These are phyloP conservation scores for Camellia lanceoleosa DNA, from an alignment of 148 eudicot species.

Conservation along the genomic window DNA sequence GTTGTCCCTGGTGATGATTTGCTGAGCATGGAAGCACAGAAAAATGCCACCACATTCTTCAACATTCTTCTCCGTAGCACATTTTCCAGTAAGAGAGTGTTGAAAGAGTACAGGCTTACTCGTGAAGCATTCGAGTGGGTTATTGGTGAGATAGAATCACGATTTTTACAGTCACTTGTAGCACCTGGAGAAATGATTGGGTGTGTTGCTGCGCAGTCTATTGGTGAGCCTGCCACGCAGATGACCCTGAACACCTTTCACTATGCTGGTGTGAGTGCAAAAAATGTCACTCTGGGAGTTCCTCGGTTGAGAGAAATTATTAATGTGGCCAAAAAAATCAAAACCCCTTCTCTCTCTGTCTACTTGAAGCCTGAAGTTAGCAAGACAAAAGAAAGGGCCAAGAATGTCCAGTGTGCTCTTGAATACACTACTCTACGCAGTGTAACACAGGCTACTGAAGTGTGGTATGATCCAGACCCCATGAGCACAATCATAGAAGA, in stretches of 20 bases:
- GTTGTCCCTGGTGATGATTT: constrained; percentile 96
- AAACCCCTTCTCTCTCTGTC: constrained; percentile 95
- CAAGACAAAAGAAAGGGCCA: constrained; percentile 83
- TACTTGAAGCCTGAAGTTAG: constrained; percentile 76
- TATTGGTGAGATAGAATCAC: constrained; percentile 91
- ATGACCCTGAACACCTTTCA: constrained; percentile 98
- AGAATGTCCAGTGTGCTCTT: constrained; percentile 88
- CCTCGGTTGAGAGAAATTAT: constrained; percentile 98
- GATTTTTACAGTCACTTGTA: constrained; percentile 94
- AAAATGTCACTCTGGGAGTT: constrained; percentile 98
- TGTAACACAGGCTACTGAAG: constrained; percentile 98
- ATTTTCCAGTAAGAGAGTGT: constrained; percentile 86
- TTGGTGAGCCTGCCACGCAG: constrained; percentile 99
- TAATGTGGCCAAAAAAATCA: constrained; percentile 95
- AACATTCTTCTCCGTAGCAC: constrained; percentile 91
- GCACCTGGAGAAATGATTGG: constrained; percentile 99
- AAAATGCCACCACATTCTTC: constrained; percentile 94
- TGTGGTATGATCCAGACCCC: constrained; percentile 98
- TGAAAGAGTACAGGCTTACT: constrained; percentile 85
- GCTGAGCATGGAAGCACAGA: constrained; percentile 92
- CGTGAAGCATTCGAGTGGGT: constrained; percentile 98
- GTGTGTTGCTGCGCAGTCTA: constrained; percentile 99
- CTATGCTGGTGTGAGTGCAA: constrained; percentile 99
- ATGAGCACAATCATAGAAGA: constrained; percentile 90
- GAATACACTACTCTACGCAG: constrained; percentile 93